Conservation (phyloP, 805 yeast genomes). For the Candida xyloterini region DNA sequence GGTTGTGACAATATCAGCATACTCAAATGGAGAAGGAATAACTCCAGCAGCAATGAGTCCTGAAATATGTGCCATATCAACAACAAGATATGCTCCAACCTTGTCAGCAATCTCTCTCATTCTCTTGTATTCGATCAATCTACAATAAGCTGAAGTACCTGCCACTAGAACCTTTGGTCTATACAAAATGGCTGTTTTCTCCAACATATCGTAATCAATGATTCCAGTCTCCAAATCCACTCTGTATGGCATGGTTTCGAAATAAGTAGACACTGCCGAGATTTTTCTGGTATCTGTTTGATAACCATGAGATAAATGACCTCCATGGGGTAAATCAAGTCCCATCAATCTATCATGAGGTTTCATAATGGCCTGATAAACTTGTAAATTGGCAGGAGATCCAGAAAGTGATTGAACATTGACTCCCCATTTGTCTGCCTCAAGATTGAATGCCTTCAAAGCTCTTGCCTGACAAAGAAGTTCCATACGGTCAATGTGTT, state of each 20-base stretch:
- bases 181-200: conserved; percentile 83
- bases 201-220: conserved; percentile 94
- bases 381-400: conserved; percentile 96
- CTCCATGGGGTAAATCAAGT: conserved; percentile 96
- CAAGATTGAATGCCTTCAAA: conserved; percentile 77
- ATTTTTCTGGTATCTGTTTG: conserved; percentile 92
- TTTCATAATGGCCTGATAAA: conserved; percentile 90
- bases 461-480: conserved; percentile 92
- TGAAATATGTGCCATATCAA: conserved; percentile 98
- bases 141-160: conserved; percentile 97
- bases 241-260: conserved; percentile 98
- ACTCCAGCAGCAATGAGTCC: conserved; percentile 96
- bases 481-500: conserved; percentile 93
- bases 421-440: conserved; percentile 91
- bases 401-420: conserved; percentile 96
- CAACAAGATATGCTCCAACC: conserved; percentile 94
- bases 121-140: conserved; percentile 93
- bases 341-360: conserved; percentile 98
- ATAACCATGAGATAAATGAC: conserved; percentile 97
- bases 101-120: conserved; percentile 95
- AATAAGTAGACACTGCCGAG: conserved; percentile 92
- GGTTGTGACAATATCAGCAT: conserved; percentile 96
- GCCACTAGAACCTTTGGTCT: conserved; percentile 97
- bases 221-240: conserved; percentile 88
- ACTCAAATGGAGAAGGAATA: conserved; percentile 93